Conservation (phyloP, 768 basidiomycete species). For the Daedalea quercina region DNA sequence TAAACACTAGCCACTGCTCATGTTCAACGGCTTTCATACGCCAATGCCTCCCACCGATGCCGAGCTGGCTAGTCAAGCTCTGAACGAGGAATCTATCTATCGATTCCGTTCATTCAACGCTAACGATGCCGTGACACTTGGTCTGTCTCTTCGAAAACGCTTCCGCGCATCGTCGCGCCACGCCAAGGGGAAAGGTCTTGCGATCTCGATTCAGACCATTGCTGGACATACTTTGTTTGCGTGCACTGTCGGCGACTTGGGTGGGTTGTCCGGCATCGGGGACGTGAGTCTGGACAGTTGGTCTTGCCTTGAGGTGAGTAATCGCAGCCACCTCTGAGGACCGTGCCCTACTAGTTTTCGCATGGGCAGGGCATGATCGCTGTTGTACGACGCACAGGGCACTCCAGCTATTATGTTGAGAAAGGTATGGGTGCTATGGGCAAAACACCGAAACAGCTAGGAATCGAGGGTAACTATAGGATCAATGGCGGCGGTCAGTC, state of each 20-base stretch:
- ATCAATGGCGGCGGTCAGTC: constrained; percentile 74
- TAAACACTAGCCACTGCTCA: constrained; percentile 14
- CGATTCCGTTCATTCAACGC: constrained; percentile 72
- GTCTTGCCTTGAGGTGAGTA: constrained; percentile 54
- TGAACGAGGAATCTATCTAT: constrained; percentile 62
- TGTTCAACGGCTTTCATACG: constrained; percentile 60
- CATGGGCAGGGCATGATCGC: constrained; percentile 51
- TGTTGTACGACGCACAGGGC: constrained; percentile 73
- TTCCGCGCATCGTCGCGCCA: constrained; percentile 70
- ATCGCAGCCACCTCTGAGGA: background rate
- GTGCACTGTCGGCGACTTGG: constrained; percentile 80
- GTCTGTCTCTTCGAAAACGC: constrained; percentile 76
- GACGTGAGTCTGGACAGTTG: constrained; percentile 82
- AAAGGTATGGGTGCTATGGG: constrained; percentile 83
- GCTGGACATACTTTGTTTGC: constrained; percentile 75
- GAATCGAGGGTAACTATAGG: constrained; percentile 55
- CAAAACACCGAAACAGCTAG: constrained; percentile 67
- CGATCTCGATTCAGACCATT: constrained; percentile 74
- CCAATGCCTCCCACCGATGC: constrained; percentile 60
- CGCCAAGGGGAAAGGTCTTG: constrained; percentile 71
- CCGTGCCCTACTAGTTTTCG: background rate
- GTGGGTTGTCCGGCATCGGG: constrained; percentile 54
- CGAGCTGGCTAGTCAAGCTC: constrained; percentile 63
- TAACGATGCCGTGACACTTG: constrained; percentile 74
- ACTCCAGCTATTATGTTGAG: constrained; percentile 82